phyloP scores from a whole-genome alignment of 805 yeast species.

The Metschnikowia anglica region DNA sequence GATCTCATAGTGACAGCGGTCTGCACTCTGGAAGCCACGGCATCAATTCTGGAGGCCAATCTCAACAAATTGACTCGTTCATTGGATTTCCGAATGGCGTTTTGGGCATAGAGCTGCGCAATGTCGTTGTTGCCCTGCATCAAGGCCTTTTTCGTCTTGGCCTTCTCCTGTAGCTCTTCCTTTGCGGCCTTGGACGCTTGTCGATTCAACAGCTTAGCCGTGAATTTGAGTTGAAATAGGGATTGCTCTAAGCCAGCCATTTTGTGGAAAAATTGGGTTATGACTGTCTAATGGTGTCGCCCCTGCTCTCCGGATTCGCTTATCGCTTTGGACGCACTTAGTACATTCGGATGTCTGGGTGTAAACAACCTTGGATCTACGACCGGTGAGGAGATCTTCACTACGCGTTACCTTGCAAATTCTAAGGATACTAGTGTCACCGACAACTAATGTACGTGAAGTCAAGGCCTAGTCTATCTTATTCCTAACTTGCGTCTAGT shows the following conservation, averaged over 20 bases:
- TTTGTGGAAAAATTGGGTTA: background rate
- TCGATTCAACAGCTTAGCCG: constrained; percentile 87
- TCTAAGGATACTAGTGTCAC: no score
- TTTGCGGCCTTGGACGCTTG: constrained; percentile 90
- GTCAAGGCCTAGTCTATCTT: no score
- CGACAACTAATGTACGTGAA: no score
- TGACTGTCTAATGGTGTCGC: background rate
- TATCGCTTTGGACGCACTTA: constrained; percentile 2
- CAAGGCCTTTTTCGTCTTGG: constrained; percentile 85
- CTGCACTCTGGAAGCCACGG: constrained; percentile 93
- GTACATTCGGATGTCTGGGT: constrained; percentile 4
- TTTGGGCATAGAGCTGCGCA: constrained; percentile 91
- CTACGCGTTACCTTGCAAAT: no score
- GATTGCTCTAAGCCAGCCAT: constrained; percentile 34
- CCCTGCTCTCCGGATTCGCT: background rate
- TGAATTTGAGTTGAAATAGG: constrained; percentile 51
- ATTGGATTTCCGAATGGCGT: constrained; percentile 87
- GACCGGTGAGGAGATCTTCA: no score
- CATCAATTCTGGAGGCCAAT: constrained; percentile 86
- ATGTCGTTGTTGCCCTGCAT: constrained; percentile 85
- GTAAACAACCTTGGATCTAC: no score
- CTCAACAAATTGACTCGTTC: constrained; percentile 81
- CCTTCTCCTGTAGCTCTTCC: constrained; percentile 84
- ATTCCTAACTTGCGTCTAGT: no score
- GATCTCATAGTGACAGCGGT: constrained; percentile 98